Evolutionary conservation across 306 rosid genomes (phyloP).

Genomic region (Vigna reflexopilosa): DNA sequence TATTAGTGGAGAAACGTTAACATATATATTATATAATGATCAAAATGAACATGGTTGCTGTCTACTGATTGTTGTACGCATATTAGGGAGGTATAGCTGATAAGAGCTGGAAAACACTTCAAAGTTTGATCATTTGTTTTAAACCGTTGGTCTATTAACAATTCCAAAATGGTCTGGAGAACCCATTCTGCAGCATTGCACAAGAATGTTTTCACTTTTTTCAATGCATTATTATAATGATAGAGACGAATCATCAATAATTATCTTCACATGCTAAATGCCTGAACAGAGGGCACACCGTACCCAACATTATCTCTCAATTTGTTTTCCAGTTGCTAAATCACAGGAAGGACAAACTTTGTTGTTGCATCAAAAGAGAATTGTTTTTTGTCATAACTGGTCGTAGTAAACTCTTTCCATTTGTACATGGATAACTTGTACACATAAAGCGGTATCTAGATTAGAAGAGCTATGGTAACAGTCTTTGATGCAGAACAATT

Average conservation of each 20-base stretch:
- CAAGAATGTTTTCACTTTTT: background rate
- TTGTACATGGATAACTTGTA: too few relatives aligned
- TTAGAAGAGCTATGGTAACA: background rate
- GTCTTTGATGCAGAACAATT: too few relatives aligned
- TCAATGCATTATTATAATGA: background rate
- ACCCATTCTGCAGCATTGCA: slow-evolving; percentile 19
- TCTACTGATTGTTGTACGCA: slow-evolving; percentile 31
- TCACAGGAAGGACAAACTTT: slow-evolving; percentile 4
- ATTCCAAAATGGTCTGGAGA: slow-evolving; percentile 23
- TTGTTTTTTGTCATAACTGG: background rate
- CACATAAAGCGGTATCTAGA: background rate
- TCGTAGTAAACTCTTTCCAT: background rate
- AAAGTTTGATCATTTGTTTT: background rate
- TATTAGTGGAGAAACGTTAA: slow-evolving; percentile 30
- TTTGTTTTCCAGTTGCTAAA: slow-evolving; percentile 10
- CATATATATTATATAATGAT: background rate
- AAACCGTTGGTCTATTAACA: background rate
- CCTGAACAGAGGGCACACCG: background rate
- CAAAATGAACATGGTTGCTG: background rate
- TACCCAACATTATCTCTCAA: slow-evolving; percentile 27
- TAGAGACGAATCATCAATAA: slow-evolving; percentile 14
- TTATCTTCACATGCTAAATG: slow-evolving; percentile 16
- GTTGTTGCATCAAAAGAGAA: background rate
- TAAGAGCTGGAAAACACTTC: background rate
- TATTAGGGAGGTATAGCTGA: background rate